Percentiles rank a stretch among this genome's conserved stretches.
phyloP scores from a whole-genome alignment of 495 filamentous ascomycete genomes.

The Penicillium nucicola region DNA sequence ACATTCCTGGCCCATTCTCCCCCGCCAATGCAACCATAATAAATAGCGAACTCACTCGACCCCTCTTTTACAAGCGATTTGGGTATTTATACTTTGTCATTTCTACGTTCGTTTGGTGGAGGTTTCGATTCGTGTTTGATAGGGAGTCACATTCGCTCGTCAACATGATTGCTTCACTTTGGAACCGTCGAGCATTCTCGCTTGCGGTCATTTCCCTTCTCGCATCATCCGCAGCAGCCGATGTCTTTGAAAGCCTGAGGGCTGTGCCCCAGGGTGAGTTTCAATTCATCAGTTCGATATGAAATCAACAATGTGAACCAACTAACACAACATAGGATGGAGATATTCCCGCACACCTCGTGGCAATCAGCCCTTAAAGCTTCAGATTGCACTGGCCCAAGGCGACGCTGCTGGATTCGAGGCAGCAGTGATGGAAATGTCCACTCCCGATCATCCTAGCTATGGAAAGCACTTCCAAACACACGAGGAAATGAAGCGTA shows the following conservation, averaged over 20 bases:
- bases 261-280: slow-evolving; percentile 35
- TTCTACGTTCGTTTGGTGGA: background rate
- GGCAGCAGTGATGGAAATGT: slow-evolving; percentile 56
- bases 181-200: slow-evolving; percentile 34
- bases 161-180: slow-evolving; percentile 28
- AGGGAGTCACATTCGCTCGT: slow-evolving; percentile 3
- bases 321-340: slow-evolving; percentile 31
- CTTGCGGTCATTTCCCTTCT: slow-evolving; percentile 41
- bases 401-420: slow-evolving; percentile 59
- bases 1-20: slow-evolving; percentile 20
- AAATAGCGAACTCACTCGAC: slow-evolving; percentile 16
- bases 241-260: slow-evolving; percentile 37
- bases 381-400: slow-evolving; percentile 53
- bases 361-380: slow-evolving; percentile 29
- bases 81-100: slow-evolving; percentile 12
- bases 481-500: slow-evolving; percentile 49
- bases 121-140: background rate
- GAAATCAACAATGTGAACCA: background rate
- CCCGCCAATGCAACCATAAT: slow-evolving; percentile 24
- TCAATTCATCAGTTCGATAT: slow-evolving; percentile 9
- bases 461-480: slow-evolving; percentile 61
- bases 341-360: slow-evolving; percentile 28
- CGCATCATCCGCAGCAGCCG: slow-evolving; percentile 29
- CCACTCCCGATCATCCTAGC: slow-evolving; percentile 52
- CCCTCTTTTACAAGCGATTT: background rate